These are phyloP conservation scores for Alternaria sp. DNA, from an alignment of 2,329 filamentous ascomycete species.

Conservation along the genomic window DNA sequence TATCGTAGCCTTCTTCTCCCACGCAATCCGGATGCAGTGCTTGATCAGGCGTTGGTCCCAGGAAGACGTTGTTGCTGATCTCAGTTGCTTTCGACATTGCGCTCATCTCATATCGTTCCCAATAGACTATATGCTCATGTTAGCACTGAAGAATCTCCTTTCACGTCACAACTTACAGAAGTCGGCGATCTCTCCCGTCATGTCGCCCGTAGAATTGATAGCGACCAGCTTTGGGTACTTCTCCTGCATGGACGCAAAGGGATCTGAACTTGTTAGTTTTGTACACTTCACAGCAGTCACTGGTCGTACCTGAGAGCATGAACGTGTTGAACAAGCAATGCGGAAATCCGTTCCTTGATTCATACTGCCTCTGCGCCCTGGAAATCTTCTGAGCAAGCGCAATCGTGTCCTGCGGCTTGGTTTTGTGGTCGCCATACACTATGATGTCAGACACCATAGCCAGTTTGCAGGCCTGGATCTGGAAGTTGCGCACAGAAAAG, in stretches of 20 bases:
- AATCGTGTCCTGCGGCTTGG: slow-evolving; percentile 68
- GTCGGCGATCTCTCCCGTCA: slow-evolving; percentile 81
- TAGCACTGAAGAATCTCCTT: neutral
- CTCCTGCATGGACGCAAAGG: slow-evolving; percentile 65
- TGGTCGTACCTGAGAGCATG: slow-evolving; percentile 63
- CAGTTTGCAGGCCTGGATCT: slow-evolving; percentile 90
- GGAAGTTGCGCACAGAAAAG: slow-evolving; percentile 96
- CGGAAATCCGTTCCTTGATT: slow-evolving; percentile 67
- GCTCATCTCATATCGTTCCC: slow-evolving; percentile 92
- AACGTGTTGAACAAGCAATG: slow-evolving; percentile 82
- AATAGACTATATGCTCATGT: slow-evolving; percentile 62
- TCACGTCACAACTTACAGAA: slow-evolving; percentile 64
- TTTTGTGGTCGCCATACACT: slow-evolving; percentile 80
- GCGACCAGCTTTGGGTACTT: slow-evolving; percentile 74
- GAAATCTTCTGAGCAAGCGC: slow-evolving; percentile 70
- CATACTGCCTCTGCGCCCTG: slow-evolving; percentile 74
- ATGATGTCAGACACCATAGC: slow-evolving; percentile 90
- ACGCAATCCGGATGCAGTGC: slow-evolving; percentile 52
- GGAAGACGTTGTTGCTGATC: slow-evolving; percentile 87
- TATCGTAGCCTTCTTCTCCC: slow-evolving; percentile 70
- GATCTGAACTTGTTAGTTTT: slow-evolving; percentile 21
- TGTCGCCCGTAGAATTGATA: slow-evolving; percentile 71
- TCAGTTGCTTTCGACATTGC: slow-evolving; percentile 88
- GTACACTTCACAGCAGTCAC: neutral
- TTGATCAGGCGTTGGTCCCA: slow-evolving; percentile 83